Percentiles rank a stretch among this genome's conserved stretches.
These are phyloP conservation scores for Carex scoparia DNA, from an alignment of 176 grass and related monocot species.

Conservation along the genomic window DNA sequence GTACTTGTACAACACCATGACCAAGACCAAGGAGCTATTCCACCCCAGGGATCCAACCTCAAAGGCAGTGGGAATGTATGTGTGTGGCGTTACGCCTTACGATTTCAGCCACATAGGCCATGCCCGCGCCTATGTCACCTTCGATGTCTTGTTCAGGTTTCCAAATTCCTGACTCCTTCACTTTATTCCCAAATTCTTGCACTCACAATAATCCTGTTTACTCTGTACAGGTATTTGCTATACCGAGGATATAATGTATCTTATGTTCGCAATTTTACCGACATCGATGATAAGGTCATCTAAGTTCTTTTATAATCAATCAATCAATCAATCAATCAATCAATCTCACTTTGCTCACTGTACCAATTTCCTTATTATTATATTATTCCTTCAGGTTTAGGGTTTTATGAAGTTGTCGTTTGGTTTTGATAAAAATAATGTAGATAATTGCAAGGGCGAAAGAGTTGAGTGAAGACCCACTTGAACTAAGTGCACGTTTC, in stretches of 20 bases:
- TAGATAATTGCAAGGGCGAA: constrained; percentile 99
- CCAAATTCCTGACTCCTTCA: too few species aligned
- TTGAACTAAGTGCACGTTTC: constrained; percentile 71
- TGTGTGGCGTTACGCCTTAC: constrained; percentile 90
- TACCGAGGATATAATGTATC: constrained; percentile 68
- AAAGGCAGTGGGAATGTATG: constrained; percentile 71
- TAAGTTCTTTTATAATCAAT: neutral
- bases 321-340: too few species aligned
- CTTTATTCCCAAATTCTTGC: too few species aligned
- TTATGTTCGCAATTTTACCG: constrained; percentile 96
- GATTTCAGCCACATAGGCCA: constrained; percentile 96
- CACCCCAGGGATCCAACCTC: constrained; percentile 32
- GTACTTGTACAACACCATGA: constrained; percentile 80
- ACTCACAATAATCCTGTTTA: neutral
- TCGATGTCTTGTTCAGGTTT: constrained; percentile 82
- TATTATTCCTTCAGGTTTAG: neutral
- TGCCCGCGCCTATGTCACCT: constrained; percentile 84
- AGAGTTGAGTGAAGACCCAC: constrained; percentile 75
- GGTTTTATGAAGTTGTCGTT: neutral
- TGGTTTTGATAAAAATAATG: constrained; percentile 8
- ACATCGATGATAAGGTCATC: constrained; percentile 96
- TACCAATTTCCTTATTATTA: neutral
- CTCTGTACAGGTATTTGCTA: constrained; percentile 46
- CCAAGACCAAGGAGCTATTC: constrained; percentile 57
- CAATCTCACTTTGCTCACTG: neutral